phyloP scores from a whole-genome alignment of 345 rosid genomes.

The Psidium friedrichsthalianum region DNA sequence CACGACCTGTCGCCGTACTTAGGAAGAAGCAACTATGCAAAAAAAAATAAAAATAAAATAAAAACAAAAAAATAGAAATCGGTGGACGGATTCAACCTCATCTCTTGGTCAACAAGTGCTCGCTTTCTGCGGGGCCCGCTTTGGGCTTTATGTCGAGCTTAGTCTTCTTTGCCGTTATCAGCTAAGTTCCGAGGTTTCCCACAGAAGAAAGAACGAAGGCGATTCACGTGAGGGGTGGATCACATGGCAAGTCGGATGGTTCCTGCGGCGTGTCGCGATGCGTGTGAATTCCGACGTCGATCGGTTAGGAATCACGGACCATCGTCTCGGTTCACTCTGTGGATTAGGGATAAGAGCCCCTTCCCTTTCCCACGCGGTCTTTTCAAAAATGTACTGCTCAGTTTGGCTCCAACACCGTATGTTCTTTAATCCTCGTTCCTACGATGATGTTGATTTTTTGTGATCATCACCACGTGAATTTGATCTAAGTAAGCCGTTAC shows the following conservation, averaged over 20 bases:
- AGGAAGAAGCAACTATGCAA: not conserved
- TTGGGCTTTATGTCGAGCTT: not conserved
- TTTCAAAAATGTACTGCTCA: not conserved
- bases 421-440: not conserved
- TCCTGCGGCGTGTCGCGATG: too few species aligned
- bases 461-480: too few species aligned
- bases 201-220: not conserved
- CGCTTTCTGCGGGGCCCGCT: too few species aligned
- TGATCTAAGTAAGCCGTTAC: too few species aligned
- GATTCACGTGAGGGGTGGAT: not conserved
- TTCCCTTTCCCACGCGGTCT: not conserved
- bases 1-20: not conserved
- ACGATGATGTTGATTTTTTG: too few species aligned
- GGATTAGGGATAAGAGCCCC: too few species aligned
- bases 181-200: too few species aligned
- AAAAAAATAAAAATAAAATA: accelerated
- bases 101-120: not conserved
- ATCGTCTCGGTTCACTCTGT: too few species aligned
- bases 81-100: not conserved
- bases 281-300: not conserved
- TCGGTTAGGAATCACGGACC: not conserved
- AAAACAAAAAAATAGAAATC: not conserved
- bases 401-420: not conserved
- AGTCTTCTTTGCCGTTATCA: too few species aligned
- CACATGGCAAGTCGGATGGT: not conserved